Evolutionary conservation across 257 asterid genomes (phyloP).

Genomic region (Coffea eugenioides): DNA sequence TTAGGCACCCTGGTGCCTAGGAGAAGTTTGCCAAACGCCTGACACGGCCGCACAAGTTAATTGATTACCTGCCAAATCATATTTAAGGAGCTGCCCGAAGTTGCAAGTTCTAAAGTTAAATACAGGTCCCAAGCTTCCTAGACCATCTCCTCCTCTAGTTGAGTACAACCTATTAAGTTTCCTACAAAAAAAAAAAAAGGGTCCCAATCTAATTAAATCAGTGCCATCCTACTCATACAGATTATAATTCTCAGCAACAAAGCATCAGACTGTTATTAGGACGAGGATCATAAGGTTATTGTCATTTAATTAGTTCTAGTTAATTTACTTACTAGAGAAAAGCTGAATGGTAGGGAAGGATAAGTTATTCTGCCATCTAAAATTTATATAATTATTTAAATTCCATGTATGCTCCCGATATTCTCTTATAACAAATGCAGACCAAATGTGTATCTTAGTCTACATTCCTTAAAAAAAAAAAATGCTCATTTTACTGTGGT

Average conservation of each 20-base stretch:
- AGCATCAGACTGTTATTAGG: neutral
- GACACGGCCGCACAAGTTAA: neutral
- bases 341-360: neutral
- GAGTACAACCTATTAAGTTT: neutral
- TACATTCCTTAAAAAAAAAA: neutral
- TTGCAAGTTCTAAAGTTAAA: too few species aligned
- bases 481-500: neutral
- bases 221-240: too few species aligned
- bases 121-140: neutral
- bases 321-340: too few species aligned
- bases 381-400: neutral
- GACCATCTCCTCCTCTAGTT: neutral
- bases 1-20: neutral
- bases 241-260: neutral
- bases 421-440: neutral
- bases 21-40: neutral
- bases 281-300: too few species aligned
- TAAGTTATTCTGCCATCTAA: neutral
- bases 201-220: neutral
- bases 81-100: constrained; percentile 1
- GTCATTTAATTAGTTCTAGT: too few species aligned
- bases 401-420: neutral
- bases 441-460: neutral
- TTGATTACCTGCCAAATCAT: constrained; percentile 12
- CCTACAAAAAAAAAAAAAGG: neutral